phyloP scores from a whole-genome alignment of 768 basidiomycete genomes.

The Naematelia encephala region DNA sequence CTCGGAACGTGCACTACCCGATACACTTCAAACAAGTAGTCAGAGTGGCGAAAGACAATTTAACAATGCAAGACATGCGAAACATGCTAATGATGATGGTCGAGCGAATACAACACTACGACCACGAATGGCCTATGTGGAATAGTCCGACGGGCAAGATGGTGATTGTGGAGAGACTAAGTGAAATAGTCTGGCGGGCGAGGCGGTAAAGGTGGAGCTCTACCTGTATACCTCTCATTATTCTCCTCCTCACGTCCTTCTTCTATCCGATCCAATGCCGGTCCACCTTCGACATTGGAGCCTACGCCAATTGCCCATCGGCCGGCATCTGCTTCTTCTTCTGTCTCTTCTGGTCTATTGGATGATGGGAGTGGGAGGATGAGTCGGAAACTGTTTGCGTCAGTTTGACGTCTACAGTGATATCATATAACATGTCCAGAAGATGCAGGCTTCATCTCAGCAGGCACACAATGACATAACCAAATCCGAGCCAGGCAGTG shows the following conservation, averaged over 20 bases:
- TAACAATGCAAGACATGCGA: too few relatives aligned
- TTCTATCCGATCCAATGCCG: background rate
- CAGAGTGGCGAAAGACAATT: too few relatives aligned
- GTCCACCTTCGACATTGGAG: background rate
- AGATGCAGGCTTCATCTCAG: too few relatives aligned
- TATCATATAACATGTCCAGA: too few relatives aligned
- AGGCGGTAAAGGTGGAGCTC: background rate
- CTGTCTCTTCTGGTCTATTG: slow-evolving; percentile 14
- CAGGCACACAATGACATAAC: too few relatives aligned
- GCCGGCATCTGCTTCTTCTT: slow-evolving; percentile 19
- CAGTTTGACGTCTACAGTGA: background rate
- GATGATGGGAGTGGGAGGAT: slow-evolving; percentile 17
- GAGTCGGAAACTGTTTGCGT: slow-evolving; percentile 21
- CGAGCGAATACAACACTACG: too few relatives aligned
- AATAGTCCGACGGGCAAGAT: background rate
- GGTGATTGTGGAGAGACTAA: background rate
- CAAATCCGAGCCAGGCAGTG: too few relatives aligned
- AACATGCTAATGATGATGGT: too few relatives aligned
- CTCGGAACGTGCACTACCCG: too few relatives aligned
- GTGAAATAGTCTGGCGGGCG: background rate
- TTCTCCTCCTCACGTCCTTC: background rate
- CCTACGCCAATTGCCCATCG: slow-evolving; percentile 17
- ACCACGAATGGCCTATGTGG: too few relatives aligned
- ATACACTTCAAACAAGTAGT: too few relatives aligned
- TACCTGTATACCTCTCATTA: background rate